Percentiles rank a stretch among this genome's conserved stretches.
Evolutionary conservation across 441 rosid genomes (phyloP).

Genomic region (Corymbia citriodora): DNA sequence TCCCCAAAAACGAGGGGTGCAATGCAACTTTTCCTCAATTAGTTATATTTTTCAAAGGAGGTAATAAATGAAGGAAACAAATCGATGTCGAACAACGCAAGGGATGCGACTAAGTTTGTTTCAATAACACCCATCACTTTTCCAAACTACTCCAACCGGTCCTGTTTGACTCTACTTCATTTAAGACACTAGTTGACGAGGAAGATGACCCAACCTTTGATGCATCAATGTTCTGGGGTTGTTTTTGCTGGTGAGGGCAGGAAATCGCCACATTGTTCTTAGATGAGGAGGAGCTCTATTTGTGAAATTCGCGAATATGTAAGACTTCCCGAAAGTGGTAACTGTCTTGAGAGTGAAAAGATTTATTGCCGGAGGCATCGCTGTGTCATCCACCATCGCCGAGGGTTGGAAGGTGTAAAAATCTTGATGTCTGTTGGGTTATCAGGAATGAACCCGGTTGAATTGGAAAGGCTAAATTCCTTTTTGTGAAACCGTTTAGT

Average conservation of each 20-base stretch:
- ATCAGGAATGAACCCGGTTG: background rate
- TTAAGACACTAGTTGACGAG: background rate
- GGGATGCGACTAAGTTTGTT: background rate
- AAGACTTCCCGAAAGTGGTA: background rate
- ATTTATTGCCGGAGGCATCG: background rate
- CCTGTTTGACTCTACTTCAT: background rate
- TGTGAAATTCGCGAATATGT: background rate
- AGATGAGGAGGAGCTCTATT: background rate
- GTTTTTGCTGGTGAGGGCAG: background rate
- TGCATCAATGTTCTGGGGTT: background rate
- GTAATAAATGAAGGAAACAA: background rate
- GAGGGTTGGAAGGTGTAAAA: background rate
- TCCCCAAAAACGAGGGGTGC: background rate
- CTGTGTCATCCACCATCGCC: background rate
- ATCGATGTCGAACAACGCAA: background rate
- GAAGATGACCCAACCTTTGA: background rate
- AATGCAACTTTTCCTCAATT: background rate
- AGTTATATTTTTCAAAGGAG: background rate
- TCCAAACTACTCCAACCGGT: background rate
- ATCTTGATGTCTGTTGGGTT: background rate
- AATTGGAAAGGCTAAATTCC: background rate
- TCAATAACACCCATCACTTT: background rate
- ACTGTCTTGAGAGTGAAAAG: background rate
- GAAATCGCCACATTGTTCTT: background rate
- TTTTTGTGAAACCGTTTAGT: background rate